phyloP scores from a whole-genome alignment of 306 rosid genomes.

The Potentilla sterilis region DNA sequence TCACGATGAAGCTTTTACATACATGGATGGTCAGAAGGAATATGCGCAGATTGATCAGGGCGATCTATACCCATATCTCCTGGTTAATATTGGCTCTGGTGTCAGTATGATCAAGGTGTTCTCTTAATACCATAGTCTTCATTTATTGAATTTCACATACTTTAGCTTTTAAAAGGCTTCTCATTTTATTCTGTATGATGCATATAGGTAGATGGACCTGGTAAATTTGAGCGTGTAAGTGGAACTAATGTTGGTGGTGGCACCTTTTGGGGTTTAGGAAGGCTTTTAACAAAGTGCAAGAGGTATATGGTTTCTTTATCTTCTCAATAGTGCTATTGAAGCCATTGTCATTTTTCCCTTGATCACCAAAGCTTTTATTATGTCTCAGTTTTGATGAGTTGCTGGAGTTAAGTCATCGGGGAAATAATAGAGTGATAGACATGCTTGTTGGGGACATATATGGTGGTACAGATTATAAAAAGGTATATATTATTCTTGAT shows the following conservation, averaged over 20 bases:
- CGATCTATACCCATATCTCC: slow-evolving; percentile 87
- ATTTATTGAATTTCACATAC: slow-evolving; percentile 19
- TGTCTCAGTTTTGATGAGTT: slow-evolving; percentile 83
- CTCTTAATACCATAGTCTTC: slow-evolving; percentile 20
- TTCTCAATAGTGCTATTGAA: slow-evolving; percentile 18
- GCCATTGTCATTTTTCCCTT: slow-evolving; percentile 12
- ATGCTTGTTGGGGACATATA: slow-evolving; percentile 97
- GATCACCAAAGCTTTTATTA: slow-evolving; percentile 16
- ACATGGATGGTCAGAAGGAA: slow-evolving; percentile 66
- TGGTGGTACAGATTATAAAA: slow-evolving; percentile 83
- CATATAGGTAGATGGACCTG: slow-evolving; percentile 84
- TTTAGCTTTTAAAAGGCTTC: slow-evolving; percentile 4
- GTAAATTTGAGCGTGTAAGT: slow-evolving; percentile 88
- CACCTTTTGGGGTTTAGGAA: slow-evolving; percentile 97
- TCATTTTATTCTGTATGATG: slow-evolving; percentile 19
- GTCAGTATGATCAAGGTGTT: slow-evolving; percentile 95
- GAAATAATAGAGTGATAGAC: slow-evolving; percentile 87
- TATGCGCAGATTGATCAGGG: slow-evolving; percentile 72
- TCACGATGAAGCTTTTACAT: slow-evolving; percentile 75
- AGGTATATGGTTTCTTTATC: slow-evolving; percentile 42
- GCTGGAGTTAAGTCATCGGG: slow-evolving; percentile 84
- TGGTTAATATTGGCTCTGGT: slow-evolving; percentile 95
- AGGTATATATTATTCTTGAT: slow-evolving; percentile 48
- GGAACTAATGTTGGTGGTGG: slow-evolving; percentile 98
- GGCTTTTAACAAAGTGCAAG: slow-evolving; percentile 83